phyloP scores from a whole-genome alignment of 179 eudicot species.

The Spergularia azorica region DNA sequence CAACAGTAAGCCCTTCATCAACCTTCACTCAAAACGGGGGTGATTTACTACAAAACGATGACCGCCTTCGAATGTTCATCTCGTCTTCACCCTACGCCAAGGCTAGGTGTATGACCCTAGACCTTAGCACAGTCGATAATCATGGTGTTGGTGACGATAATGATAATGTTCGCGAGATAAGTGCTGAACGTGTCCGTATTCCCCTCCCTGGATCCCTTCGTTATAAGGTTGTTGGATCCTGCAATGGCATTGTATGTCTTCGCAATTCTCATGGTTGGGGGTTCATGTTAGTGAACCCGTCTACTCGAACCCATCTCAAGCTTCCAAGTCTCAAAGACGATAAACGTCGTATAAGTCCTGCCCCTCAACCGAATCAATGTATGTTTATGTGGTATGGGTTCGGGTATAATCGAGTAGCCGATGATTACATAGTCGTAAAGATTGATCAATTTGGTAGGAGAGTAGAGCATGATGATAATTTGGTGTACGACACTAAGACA shows the following conservation, averaged over 20 bases:
- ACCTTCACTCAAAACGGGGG: background rate
- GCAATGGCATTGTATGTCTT: background rate
- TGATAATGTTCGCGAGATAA: no score
- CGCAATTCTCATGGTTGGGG: background rate
- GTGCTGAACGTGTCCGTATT: background rate
- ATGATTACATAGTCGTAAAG: background rate
- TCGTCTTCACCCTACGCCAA: no score
- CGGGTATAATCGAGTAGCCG: background rate
- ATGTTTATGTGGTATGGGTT: background rate
- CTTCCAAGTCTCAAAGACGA: background rate
- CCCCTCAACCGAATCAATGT: background rate
- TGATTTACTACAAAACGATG: background rate
- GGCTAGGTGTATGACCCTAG: no score
- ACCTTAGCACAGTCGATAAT: no score
- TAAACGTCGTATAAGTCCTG: no score
- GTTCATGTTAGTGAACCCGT: background rate
- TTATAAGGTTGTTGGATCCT: background rate
- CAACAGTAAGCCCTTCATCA: background rate
- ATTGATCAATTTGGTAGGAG: background rate
- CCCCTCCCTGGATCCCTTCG: background rate
- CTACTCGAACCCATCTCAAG: background rate
- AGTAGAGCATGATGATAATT: no score
- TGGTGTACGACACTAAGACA: background rate
- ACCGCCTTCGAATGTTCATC: background rate
- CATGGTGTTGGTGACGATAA: background rate